Base-by-base conservation (phyloP, 2,329 filamentous ascomycete genomes). In the Venturia oleaginea region DNA sequence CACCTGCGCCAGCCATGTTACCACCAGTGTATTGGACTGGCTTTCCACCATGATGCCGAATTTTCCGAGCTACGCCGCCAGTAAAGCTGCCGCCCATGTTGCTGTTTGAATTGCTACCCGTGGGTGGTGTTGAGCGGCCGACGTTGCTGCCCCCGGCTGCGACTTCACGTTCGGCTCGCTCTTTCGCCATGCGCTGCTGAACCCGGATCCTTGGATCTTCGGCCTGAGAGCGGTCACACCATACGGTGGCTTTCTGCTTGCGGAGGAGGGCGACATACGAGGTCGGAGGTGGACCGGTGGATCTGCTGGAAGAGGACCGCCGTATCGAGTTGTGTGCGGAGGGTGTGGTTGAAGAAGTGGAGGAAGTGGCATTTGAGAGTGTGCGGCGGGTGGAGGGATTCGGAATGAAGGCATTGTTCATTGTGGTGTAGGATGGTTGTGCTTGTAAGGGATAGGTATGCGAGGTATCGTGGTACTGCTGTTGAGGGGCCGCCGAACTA, bases 241-340 rank as follows among this genome's bases (percentile, higher is more conserved):
- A 99, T 4, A 99, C 94, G 0, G 94, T 99, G 38, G 92, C 94
- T 75, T 97, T 97, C 77, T 99, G 94, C 75, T 92, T 93, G 67
- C 94, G 86, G 78, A 99, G 88, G n/a, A 97, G 83, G 42, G 94
- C 92, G 62, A 99, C 94, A 76, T 99, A 99, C 68, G 91, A 87
- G n/a, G 83, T 83, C 1, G 88, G 78, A 67, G 79, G 80, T 27
- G 75, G 71, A 59, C 79, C 79, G 67, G 83, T 84, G 27, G 91
- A 95, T 70, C 91, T 86, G 62, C 89, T 89, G 3, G 91, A 96
- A 37, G 87, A 90, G 34, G 91, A 95, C 68, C 92, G 86, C 66
- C 89, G 87, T 51, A 66, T 62, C 19, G 57, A 63, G 51, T 63
- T 63, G 30, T 64, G 60, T 22, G 22, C 40, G 6, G 64, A 65